phyloP scores from a whole-genome alignment of 2,329 filamentous ascomycete species.

The Talaromyces sp. region DNA sequence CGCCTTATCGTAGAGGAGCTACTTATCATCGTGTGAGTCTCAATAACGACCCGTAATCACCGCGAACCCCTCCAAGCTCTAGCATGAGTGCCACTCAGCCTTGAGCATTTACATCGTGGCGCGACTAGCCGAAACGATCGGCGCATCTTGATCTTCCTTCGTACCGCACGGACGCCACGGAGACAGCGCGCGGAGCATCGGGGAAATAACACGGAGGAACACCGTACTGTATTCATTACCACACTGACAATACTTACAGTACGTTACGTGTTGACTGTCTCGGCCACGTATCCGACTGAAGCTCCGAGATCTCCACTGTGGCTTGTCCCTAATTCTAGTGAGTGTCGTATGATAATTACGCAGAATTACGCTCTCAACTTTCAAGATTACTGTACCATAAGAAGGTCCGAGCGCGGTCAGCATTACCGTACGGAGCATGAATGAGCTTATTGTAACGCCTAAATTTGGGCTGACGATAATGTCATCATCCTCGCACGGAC shows the following conservation, averaged over 20 bases:
- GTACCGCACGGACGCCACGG: background rate
- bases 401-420: background rate
- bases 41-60: no score
- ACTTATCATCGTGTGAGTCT: background rate
- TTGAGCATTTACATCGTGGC: background rate
- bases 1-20: background rate
- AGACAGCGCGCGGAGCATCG: background rate
- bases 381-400: background rate
- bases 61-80: background rate
- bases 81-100: background rate
- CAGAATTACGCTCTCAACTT: background rate
- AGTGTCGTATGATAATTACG: background rate
- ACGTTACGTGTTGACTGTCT: background rate
- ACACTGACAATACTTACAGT: background rate
- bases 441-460: background rate
- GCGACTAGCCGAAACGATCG: background rate
- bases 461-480: background rate
- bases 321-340: background rate
- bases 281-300: background rate
- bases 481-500: background rate
- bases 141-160: background rate
- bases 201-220: background rate
- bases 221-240: background rate
- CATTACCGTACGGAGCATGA: background rate
- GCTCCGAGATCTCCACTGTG: background rate